Conservation (phyloP, 169 alveolate species). For the Eimeria acervulina region DNA sequence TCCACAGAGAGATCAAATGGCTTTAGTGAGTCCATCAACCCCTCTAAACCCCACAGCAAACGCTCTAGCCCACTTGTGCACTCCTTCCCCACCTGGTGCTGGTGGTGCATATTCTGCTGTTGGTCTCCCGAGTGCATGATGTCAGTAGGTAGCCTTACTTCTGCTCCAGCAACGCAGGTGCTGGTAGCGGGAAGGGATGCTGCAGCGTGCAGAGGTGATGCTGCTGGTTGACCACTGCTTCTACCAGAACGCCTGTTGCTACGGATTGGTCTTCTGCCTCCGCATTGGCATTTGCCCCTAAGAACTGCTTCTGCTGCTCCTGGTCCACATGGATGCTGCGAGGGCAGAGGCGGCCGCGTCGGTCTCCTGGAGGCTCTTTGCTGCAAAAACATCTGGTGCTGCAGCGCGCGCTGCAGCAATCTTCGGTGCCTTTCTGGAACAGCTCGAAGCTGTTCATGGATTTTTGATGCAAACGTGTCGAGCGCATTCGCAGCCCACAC, state of each 20-base stretch:
- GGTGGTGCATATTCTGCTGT: neutral
- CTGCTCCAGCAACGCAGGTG: conserved; percentile 14
- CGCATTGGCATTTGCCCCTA: neutral
- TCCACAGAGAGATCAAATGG: conserved; percentile 68
- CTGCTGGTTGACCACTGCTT: neutral
- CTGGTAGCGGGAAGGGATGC: neutral
- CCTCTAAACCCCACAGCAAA: conserved; percentile 42
- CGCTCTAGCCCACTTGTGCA: neutral
- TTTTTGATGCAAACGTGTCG: neutral
- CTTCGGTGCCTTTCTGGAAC: conserved; percentile 39
- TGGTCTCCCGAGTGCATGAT: neutral
- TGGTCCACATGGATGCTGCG: neutral
- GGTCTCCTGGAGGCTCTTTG: neutral
- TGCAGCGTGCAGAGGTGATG: conserved; percentile 9
- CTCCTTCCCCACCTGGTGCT: neutral
- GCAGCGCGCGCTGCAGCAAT: conserved; percentile 33
- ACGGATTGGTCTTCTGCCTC: neutral
- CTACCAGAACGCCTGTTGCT: conserved; percentile 11
- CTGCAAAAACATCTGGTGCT: conserved; percentile 56
- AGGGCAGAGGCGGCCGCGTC: neutral
- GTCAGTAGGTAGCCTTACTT: neutral
- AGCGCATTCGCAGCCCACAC: conserved; percentile 64
- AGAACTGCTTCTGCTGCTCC: conserved; percentile 67
- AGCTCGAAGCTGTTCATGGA: neutral
- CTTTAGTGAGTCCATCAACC: conserved; percentile 22